Evolutionary conservation across 805 yeast genomes (phyloP), one percentile per base, ranked within the genome.

Genomic region (Cephaloascus albidus): DNA sequence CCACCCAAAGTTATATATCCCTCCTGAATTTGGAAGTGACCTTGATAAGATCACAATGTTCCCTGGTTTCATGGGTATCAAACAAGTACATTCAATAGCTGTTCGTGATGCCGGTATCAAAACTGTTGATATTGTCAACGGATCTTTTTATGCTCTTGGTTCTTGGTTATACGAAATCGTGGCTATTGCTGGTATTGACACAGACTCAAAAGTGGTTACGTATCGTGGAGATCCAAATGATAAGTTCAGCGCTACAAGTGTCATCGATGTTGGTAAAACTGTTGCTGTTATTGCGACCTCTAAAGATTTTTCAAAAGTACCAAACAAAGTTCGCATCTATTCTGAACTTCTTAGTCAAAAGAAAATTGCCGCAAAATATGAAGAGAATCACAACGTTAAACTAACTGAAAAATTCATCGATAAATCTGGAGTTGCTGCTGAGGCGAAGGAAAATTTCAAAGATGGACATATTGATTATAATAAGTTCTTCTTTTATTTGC

Each of bases 11-110:
- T 50, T 75, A 27, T 78, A 65, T 57, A 68, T 77, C 45, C 81
- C 82, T 23, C 70, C 81, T 2, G 82, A 77, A 48, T 79, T 72
- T 47, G 87, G 85, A 32, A 48, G 62, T 18, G 76, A 75, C 40
- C 37, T 67, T 16, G 51, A 45, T 3, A 57, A 50, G 6, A 52
- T 53, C 16, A 47, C 47, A 3, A 32, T 39, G 18, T 52, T 63
- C 18, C 70, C 75, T 4, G 62, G 60, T 1, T 57, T 71, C 40
- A 39, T 55, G 4, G 48, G 36, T 2, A 12, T 41, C 18, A 73
- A 73, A 51, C 35, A 51, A 1, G 48, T 40, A 2, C 75, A 72
- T 47, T 50, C 68, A 4, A 48, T 50, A 2, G 56, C 50, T 12
- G 63, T 71, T 17, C 63, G 78, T 46, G 55, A 47, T 2, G 50